A percentile compares a stretch with the other conserved stretches of the same genome.
These are phyloP conservation scores for Paramecium octaurelia DNA, from an alignment of 73 alveolate species.

Conservation along the genomic window DNA sequence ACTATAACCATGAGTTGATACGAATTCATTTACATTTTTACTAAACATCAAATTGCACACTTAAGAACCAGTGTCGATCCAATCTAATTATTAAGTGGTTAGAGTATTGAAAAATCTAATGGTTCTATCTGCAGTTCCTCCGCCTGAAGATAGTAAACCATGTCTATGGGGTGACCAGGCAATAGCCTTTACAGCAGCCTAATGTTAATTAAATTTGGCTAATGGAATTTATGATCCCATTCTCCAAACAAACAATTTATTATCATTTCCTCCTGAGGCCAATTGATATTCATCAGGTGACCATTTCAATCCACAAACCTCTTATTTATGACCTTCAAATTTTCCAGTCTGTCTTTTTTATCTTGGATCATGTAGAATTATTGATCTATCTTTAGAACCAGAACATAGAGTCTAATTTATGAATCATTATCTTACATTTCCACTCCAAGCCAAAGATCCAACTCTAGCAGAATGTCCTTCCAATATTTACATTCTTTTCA, in stretches of 20 bases:
- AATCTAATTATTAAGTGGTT: constrained; percentile 71
- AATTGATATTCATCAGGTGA: constrained; percentile 75
- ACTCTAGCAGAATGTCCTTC: constrained; percentile 96
- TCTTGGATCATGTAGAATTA: constrained; percentile 44
- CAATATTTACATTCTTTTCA: constrained; percentile 71
- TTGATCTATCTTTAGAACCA: constrained; percentile 59
- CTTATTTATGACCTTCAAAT: constrained; percentile 81
- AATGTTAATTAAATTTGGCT: constrained; percentile 73
- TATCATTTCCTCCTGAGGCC: constrained; percentile 99
- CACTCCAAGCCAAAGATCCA: constrained; percentile 96
- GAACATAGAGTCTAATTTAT: constrained; percentile 24
- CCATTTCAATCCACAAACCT: constrained; percentile 97
- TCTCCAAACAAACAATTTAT: constrained; percentile 96
- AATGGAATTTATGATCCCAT: constrained; percentile 71
- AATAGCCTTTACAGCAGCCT: constrained; percentile 97
- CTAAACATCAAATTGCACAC: constrained; percentile 93
- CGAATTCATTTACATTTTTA: constrained; percentile 90
- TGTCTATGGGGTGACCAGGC: constrained; percentile 96
- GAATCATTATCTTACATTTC: not conserved
- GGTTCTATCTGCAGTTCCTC: constrained; percentile 97
- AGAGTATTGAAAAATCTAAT: constrained; percentile 94
- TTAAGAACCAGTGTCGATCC: constrained; percentile 89
- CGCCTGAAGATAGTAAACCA: constrained; percentile 92
- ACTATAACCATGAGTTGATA: constrained; percentile 94
- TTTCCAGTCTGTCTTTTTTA: constrained; percentile 44